These are phyloP conservation scores for Agaricales sp. DNA, from an alignment of 1,284 basidiomycete species.

Conservation along the genomic window DNA sequence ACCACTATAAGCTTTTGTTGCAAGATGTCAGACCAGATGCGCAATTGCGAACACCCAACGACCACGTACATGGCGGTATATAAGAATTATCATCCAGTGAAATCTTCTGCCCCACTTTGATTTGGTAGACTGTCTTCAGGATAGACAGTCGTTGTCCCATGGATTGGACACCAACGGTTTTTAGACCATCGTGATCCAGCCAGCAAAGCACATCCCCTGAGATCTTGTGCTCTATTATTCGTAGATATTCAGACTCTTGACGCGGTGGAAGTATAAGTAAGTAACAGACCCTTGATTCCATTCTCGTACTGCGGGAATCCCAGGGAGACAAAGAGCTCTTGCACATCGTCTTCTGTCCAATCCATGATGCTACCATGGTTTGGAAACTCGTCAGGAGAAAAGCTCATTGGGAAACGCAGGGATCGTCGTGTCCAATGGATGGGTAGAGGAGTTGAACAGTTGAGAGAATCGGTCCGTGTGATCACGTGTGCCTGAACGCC, in stretches of 20 bases:
- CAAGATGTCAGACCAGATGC: slow-evolving; percentile 1
- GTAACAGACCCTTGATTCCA: slow-evolving; percentile 49
- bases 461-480: too few species aligned
- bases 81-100: slow-evolving; percentile 83
- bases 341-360: slow-evolving; percentile 80
- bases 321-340: slow-evolving; percentile 61
- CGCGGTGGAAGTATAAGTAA: slow-evolving; percentile 11
- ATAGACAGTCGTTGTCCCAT: slow-evolving; percentile 85
- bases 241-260: slow-evolving; percentile 8
- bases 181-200: slow-evolving; percentile 74
- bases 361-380: slow-evolving; percentile 47
- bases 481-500: too few species aligned
- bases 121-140: slow-evolving; percentile 80
- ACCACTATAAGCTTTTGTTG: not conserved
- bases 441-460: slow-evolving; percentile 5
- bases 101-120: slow-evolving; percentile 77
- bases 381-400: slow-evolving; percentile 25
- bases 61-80: slow-evolving; percentile 75
- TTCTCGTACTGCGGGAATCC: slow-evolving; percentile 77
- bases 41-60: too few species aligned
- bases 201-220: slow-evolving; percentile 81
- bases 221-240: slow-evolving; percentile 71
- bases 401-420: slow-evolving; percentile 6
- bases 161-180: slow-evolving; percentile 75
- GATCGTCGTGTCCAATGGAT: too few species aligned